Evolutionary conservation across 78 protist genomes (phyloP), one percentile per base, ranked within the genome.

Genomic region (Dictyostelium purpureum): DNA sequence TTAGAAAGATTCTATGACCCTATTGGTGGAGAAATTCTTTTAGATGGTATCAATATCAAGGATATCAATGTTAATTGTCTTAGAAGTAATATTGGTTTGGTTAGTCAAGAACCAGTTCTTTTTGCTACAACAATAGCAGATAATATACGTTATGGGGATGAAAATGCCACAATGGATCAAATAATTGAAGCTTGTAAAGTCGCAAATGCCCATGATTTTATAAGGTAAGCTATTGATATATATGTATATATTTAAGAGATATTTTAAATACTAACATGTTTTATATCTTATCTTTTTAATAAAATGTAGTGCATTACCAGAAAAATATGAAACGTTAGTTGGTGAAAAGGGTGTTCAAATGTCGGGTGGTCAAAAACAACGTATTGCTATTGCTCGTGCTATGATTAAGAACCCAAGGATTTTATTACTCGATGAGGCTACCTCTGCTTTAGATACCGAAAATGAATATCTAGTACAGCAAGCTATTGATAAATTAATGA

Each of bases 351-450:
- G 99, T 40, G 94, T 89, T 7, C 83, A 87, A 88, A 88, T 99
- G 56, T 77, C 95, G 35, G 99, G 99, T 11, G 97, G 98, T 42
- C 98, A 95, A 79, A 87, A 83, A 56, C 87, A 82, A 77, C 91
- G 99, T 21, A 88, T 98, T 31, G 96, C 98, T 61, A 96, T 98
- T 26, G 99, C 99, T 0, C 77, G 99, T 0, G 99, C 98, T 0
- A 56, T 98, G 9, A 77, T 98, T n/a, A 38, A 90, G 52, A 88
- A 97, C 52, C 99, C 99, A 11, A 71, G 54, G 61, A 95, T 99
- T 52, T 79, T 99, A 31, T 67, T 99, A 9, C 96, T 99, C 26
- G 99, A 99, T 85, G 99, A 98, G 85, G 99, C 99, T n/a, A 99
- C 99, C 49, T 57, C 95, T 16, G 99, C 99, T 24, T 95, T 99